Percentiles rank a stretch among this genome's conserved stretches.
phyloP scores from a whole-genome alignment of 202 grass and related monocot genomes.

The Musa balbisiana region DNA sequence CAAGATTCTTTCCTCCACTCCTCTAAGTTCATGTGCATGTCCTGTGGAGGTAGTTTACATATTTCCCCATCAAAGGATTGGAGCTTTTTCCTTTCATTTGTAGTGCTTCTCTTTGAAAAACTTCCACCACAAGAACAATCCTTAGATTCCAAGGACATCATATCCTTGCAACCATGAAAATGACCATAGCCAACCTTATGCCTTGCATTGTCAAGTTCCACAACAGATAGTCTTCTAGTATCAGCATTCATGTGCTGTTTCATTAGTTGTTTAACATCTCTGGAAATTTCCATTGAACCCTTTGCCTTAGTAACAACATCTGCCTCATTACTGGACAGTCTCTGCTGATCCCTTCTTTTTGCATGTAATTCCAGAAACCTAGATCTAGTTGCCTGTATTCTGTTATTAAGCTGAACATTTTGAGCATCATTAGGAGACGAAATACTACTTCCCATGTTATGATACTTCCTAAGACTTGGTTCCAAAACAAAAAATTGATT shows the following conservation, averaged over 20 bases:
- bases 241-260: background rate
- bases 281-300: background rate
- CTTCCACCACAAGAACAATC: constrained; percentile 2
- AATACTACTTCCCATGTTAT: background rate
- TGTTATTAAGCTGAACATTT: background rate
- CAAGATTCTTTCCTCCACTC: background rate
- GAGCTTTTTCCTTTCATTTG: background rate
- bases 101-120: constrained; percentile 19
- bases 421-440: background rate
- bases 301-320: background rate
- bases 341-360: background rate
- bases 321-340: background rate
- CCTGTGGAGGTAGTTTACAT: constrained; percentile 2
- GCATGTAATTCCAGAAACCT: background rate
- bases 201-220: no score
- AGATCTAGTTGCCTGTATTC: constrained; percentile 2
- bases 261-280: background rate
- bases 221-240: background rate
- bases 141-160: no score
- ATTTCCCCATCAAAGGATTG: background rate
- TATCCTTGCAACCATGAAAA: no score
- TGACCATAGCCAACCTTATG: no score
- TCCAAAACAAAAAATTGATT: background rate
- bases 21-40: background rate
- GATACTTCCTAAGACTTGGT: background rate